A percentile compares a stretch with the other conserved stretches of the same genome.
Evolutionary conservation across 2,329 filamentous ascomycete species (phyloP).

Genomic region (Fusarium humuli): DNA sequence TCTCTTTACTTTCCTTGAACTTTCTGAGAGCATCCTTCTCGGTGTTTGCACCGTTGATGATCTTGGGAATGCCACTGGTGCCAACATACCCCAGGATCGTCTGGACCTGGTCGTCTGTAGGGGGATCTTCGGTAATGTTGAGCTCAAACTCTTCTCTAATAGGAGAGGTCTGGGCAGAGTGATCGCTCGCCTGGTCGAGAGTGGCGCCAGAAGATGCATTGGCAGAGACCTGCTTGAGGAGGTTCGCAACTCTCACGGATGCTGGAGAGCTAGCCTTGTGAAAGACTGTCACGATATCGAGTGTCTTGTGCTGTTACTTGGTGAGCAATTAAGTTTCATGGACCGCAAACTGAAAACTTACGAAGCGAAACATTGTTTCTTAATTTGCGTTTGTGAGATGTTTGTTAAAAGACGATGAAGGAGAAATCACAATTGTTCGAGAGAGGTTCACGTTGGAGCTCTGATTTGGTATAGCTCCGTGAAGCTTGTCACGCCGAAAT

Average conservation of each 20-base stretch:
- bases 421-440: background rate
- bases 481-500: conserved; percentile 43
- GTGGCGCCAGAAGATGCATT: conserved; percentile 75
- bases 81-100: conserved; percentile 88
- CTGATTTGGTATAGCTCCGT: conserved; percentile 47
- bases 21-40: conserved; percentile 83
- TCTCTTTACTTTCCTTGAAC: conserved; percentile 75
- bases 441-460: conserved; percentile 41
- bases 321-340: conserved; percentile 31
- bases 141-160: conserved; percentile 82
- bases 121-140: conserved; percentile 81
- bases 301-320: conserved; percentile 73
- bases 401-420: background rate
- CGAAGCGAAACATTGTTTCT: conserved; percentile 60
- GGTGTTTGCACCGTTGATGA: conserved; percentile 80
- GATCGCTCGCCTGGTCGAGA: conserved; percentile 80
- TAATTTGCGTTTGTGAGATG: background rate
- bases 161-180: conserved; percentile 68
- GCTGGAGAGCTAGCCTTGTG: conserved; percentile 81
- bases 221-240: conserved; percentile 84
- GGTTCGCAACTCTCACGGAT: conserved; percentile 77
- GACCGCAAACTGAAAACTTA: conserved; percentile 47
- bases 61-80: conserved; percentile 63
- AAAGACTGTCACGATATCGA: conserved; percentile 96
- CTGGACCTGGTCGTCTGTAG: conserved; percentile 84